Evolutionary conservation across 441 rosid species (phyloP), one percentile per base, ranked within the genome.

Genomic region (Adansonia gregorii): DNA sequence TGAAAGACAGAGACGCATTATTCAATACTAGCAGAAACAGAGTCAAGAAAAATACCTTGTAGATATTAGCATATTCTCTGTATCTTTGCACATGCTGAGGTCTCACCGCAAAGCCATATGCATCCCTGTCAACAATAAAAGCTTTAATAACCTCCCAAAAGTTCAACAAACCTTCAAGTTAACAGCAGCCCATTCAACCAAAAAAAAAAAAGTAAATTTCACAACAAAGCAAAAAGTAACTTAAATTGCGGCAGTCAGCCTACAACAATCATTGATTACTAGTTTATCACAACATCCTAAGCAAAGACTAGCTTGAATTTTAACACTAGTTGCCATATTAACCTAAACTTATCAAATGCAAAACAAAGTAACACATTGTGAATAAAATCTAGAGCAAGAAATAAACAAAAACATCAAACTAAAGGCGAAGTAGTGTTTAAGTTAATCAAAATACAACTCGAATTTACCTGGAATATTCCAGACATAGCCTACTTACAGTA

Each of bases 71-170:
- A 89, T 97, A 94, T 78, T 94, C 97, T 81, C 97, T 80, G 84
- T 92, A 97, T 90, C 97, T 91, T 74, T 97, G 99, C 39, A 94
- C 86, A 79, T 97, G 98, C 83, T 97, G 99, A 59, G 98, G 99
- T 83, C 99, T 93, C 78, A 97, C 97, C 46, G 97, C 89, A 85
- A 97, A 97, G 75, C 99, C 98, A 87, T 97, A 97, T 0, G 95
- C 91, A 88, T 97, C 99, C 94, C 99, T 97, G 94, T 76, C 65
- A 74, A 85, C 60, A 14, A 41, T 75, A 81, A 49, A 67, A 15
- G 63, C 65, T 72, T 77, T 22, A 27, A 35, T 11, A 67, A 81
- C 78, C 31, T 24, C 82, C 49, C 35, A 2, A 74, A 78, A 19
- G 59, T 65, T 64, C 72, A 35, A 24, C 8, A 60, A 49, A 70